These are phyloP conservation scores for Cyamopsis tetragonoloba DNA, from an alignment of 306 rosid species.

Conservation along the genomic window DNA sequence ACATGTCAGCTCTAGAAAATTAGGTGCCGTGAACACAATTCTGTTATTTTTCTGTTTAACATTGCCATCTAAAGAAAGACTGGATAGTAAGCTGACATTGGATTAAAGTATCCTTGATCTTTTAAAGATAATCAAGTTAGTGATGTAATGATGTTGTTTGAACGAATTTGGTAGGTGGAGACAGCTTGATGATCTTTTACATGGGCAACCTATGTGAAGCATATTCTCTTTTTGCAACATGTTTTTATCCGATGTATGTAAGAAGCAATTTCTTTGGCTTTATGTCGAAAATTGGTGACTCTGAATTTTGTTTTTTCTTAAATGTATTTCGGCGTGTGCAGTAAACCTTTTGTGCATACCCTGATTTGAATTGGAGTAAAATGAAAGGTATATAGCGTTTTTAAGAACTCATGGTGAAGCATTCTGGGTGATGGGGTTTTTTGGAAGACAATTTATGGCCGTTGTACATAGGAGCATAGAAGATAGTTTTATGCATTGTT, in stretches of 20 bases:
- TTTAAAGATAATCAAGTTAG: background rate
- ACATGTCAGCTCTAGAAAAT: background rate
- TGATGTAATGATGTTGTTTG: constrained; percentile 5
- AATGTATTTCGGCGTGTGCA: background rate
- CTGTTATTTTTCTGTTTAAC: background rate
- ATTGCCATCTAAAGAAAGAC: background rate
- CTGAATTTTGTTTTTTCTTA: background rate
- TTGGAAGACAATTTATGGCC: background rate
- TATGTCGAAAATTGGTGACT: background rate
- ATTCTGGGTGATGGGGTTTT: too few species aligned
- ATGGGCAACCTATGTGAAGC: background rate
- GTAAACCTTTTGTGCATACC: background rate
- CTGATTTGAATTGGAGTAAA: background rate
- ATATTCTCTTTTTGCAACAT: background rate
- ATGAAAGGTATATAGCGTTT: background rate
- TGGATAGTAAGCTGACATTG: background rate
- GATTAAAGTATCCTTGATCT: background rate
- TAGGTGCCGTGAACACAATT: background rate
- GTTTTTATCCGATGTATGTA: background rate
- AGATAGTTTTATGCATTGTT: background rate
- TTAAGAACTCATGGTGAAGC: background rate
- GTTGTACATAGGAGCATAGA: background rate
- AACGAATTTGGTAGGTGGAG: background rate
- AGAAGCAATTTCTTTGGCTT: background rate
- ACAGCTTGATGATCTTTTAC: background rate